Base-by-base conservation (phyloP, 768 basidiomycete species). In the Grammothele lineata region DNA sequence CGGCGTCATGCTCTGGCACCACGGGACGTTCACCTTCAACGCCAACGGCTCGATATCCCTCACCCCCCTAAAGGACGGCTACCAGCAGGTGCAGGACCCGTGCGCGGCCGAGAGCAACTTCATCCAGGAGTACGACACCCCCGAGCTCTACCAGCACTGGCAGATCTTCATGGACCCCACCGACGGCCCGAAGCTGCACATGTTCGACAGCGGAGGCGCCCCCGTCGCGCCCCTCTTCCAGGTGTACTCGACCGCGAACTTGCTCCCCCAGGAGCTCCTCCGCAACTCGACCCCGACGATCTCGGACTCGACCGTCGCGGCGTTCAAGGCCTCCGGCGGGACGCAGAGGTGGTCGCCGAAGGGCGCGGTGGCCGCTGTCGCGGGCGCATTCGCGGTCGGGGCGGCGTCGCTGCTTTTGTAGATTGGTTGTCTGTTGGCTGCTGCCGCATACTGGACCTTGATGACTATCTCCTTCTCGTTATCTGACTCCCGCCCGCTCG, bases 1-100 rank as follows among this genome's bases (percentile, higher is more conserved):
- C 11, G 94, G 87, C 12, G 79, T 87, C 62, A 78, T 97, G 59
- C 78, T 80, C 58, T 99, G 90, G 89, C 82, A 81, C 53, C 96
- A 98, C 63, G 96, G 96, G 11, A 83, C 65, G 23, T 93, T 85
- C 67, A 49, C 61, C 0, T 66, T 87, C 37, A 68, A 79, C 49
- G 18, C 70, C 43, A 94, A 97, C 60, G 92, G 92, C 6, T 95
- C 92, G 9, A 78, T 98, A 49, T 63, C 77, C 33, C 68, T 92
- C 59, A 67, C 61, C 3, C 89, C 93, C 1, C 77, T 92, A 53
- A 78, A 74, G 15, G 95, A 99, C 63, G 95, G 95, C 14, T 89
- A 81, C 67, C 92, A 96, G 64, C 94, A 95, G 72, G 77, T 97
- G 33, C 92, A 99, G 71, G 87, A 94, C 55, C 86, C 92, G 0